Evolutionary conservation across 192 early-diverging fungal species (phyloP).

Genomic region (Linderina pennispora): DNA sequence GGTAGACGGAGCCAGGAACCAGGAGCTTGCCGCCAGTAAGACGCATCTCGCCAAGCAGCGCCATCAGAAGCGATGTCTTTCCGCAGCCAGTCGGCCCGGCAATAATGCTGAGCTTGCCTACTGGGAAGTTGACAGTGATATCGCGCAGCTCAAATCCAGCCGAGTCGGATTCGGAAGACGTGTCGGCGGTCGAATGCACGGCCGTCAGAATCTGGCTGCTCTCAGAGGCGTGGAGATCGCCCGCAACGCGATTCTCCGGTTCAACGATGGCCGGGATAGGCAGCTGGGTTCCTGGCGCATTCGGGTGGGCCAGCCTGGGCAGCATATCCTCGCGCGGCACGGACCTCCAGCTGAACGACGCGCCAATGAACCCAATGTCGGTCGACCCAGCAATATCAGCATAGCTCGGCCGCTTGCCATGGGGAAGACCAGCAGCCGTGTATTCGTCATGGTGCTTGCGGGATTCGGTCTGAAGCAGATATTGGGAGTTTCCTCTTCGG

Average conservation of each 20-base stretch:
- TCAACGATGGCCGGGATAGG: conserved; percentile 3
- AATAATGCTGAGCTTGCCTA: conserved; percentile 68
- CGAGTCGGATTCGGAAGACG: too few species aligned
- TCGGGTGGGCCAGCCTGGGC: neutral
- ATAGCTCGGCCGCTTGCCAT: conserved; percentile 16
- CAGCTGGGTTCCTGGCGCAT: neutral
- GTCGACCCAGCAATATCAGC: conserved; percentile 32
- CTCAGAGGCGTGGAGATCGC: too few species aligned
- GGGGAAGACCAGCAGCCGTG: too few species aligned
- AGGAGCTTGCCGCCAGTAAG: conserved; percentile 31
- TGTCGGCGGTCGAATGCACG: too few species aligned
- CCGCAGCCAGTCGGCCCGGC: conserved; percentile 85
- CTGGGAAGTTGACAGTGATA: conserved; percentile 62
- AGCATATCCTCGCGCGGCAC: neutral
- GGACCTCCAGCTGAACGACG: conserved; percentile 60
- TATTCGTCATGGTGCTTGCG: conserved; percentile 8
- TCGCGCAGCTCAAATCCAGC: conserved; percentile 55
- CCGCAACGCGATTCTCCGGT: too few species aligned
- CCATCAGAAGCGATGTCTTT: conserved; percentile 75
- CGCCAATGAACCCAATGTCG: conserved; percentile 61
- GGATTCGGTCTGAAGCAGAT: conserved; percentile 16
- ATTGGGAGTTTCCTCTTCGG: conserved; percentile 60
- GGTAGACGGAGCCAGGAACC: conserved; percentile 50
- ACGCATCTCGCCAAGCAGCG: conserved; percentile 76
- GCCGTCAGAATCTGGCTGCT: too few species aligned